Conservation (phyloP, 164 flowering plant species). For the Vitis rotundifolia region DNA sequence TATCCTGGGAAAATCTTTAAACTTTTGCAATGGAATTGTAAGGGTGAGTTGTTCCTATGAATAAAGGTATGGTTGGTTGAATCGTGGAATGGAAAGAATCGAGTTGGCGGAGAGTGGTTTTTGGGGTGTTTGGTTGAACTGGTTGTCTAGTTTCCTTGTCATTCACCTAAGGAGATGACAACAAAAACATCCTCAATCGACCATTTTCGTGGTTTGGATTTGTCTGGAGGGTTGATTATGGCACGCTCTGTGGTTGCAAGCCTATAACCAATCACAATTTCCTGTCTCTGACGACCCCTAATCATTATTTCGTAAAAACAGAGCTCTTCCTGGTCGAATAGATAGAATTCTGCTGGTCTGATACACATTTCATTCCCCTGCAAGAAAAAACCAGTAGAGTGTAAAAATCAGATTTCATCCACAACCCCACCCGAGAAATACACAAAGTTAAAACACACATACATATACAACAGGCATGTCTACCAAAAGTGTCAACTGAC, state of each 20-base stretch:
- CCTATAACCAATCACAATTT: slow-evolving; percentile 85
- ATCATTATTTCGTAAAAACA: slow-evolving; percentile 75
- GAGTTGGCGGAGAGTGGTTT: not conserved
- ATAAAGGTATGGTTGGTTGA: no score
- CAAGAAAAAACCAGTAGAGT: slow-evolving; percentile 4
- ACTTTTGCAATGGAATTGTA: no score
- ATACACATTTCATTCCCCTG: slow-evolving; percentile 94
- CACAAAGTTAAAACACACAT: no score
- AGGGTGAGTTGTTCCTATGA: not conserved
- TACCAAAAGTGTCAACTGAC: no score
- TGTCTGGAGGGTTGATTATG: slow-evolving; percentile 62
- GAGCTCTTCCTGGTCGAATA: slow-evolving; percentile 84
- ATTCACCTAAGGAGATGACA: slow-evolving; percentile 59
- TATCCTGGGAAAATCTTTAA: no score
- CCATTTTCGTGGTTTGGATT: slow-evolving; percentile 67
- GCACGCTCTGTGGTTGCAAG: slow-evolving; percentile 65
- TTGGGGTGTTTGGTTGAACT: not conserved
- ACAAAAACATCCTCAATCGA: slow-evolving; percentile 84
- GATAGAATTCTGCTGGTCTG: slow-evolving; percentile 81
- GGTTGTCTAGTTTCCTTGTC: not conserved
- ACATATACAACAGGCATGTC: no score
- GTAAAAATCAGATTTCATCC: not conserved
- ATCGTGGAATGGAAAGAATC: not conserved
- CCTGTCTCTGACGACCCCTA: slow-evolving; percentile 72
- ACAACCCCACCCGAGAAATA: no score